Evolutionary conservation across 441 rosid species (phyloP).

Genomic region (Adansonia gregorii): DNA sequence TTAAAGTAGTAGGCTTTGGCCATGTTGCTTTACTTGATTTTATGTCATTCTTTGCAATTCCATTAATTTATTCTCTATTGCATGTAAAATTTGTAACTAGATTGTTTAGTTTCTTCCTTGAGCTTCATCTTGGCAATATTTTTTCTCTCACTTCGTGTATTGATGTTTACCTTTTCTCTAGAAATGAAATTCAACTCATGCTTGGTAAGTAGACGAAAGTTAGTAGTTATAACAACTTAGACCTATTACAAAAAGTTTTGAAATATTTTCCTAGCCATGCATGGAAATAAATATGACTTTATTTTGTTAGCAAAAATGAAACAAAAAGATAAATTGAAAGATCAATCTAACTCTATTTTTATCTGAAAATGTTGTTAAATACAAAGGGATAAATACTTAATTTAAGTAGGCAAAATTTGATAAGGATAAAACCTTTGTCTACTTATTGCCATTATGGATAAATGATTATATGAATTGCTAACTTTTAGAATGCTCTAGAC

Average conservation of each 20-base stretch:
- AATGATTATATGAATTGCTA: background rate
- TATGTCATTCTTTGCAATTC: too few species aligned
- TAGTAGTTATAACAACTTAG: background rate
- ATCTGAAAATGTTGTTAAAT: background rate
- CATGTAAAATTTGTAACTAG: too few species aligned
- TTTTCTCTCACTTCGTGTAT: too few species aligned
- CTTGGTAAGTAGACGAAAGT: conserved; percentile 15
- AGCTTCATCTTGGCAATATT: too few species aligned
- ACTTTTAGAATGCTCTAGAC: background rate
- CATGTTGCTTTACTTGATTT: too few species aligned
- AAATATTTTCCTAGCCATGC: background rate
- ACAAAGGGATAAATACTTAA: background rate
- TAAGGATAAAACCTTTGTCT: background rate
- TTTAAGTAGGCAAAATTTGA: background rate
- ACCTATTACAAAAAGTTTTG: background rate
- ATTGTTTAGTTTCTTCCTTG: too few species aligned
- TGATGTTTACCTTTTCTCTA: too few species aligned
- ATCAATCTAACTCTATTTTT: background rate
- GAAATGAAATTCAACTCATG: background rate
- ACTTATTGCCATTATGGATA: background rate
- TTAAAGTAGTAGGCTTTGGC: too few species aligned
- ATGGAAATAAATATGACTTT: background rate
- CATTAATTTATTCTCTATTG: too few species aligned
- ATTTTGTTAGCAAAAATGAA: background rate
- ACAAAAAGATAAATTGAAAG: background rate